phyloP scores from a whole-genome alignment of 2,329 filamentous ascomycete genomes.

The Helicocarpus griseus region DNA sequence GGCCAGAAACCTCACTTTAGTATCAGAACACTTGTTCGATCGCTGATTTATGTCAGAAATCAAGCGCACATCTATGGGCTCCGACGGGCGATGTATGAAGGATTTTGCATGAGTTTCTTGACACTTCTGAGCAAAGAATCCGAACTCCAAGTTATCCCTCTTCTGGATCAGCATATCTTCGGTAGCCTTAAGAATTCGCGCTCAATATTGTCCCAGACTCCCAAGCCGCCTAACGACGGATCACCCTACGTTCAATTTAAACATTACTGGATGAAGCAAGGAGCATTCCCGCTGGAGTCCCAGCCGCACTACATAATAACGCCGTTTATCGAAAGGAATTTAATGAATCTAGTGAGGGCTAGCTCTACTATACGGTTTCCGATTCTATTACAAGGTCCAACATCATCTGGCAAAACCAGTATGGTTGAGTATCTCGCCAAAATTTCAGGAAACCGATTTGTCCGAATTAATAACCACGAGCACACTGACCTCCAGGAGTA shows the following conservation, averaged over 20 bases:
- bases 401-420: constrained; percentile 94
- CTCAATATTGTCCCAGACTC: constrained; percentile 66
- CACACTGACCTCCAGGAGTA: constrained; percentile 98
- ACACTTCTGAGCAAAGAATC: constrained; percentile 79
- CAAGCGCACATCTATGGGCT: constrained; percentile 78
- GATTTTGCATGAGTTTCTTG: constrained; percentile 95
- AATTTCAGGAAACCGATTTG: constrained; percentile 90
- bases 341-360: constrained; percentile 87
- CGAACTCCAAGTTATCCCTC: constrained; percentile 64
- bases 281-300: constrained; percentile 55
- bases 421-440: constrained; percentile 99
- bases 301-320: constrained; percentile 93
- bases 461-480: constrained; percentile 98
- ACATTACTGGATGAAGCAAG: constrained; percentile 84
- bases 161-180: constrained; percentile 73
- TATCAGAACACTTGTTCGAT: constrained; percentile 82
- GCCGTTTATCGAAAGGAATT: constrained; percentile 84
- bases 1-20: constrained; percentile 97
- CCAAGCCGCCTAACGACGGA: constrained; percentile 67
- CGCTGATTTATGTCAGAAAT: constrained; percentile 76
- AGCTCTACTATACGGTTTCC: constrained; percentile 88
- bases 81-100: constrained; percentile 80
- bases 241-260: constrained; percentile 73
- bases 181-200: constrained; percentile 58
- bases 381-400: constrained; percentile 90